Conservation (phyloP, 2,329 filamentous ascomycete genomes). For the Hymenoscyphus infarciens region DNA sequence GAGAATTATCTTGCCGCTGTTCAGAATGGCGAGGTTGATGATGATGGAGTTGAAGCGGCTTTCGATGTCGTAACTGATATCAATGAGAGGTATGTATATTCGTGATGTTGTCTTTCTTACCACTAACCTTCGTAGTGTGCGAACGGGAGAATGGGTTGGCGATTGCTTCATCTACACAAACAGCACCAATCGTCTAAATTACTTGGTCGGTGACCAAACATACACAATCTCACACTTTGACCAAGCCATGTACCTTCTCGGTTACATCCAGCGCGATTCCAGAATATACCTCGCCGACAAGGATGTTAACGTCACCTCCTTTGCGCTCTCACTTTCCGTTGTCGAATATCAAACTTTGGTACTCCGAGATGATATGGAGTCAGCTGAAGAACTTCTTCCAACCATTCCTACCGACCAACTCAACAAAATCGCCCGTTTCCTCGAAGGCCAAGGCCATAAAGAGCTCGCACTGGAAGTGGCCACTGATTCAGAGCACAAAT, state of each 20-base stretch:
- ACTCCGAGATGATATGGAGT: constrained; percentile 87
- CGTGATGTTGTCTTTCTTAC: not conserved
- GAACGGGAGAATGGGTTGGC: constrained; percentile 95
- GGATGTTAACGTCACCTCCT: constrained; percentile 88
- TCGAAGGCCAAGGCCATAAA: constrained; percentile 96
- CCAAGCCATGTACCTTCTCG: constrained; percentile 88
- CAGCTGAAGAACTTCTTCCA: constrained; percentile 77
- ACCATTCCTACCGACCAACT: constrained; percentile 89
- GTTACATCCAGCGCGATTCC: constrained; percentile 94
- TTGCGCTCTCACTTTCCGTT: constrained; percentile 84
- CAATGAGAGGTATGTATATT: constrained; percentile 67
- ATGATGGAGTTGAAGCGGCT: constrained; percentile 85
- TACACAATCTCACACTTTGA: constrained; percentile 98
- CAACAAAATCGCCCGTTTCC: constrained; percentile 96
- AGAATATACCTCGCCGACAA: constrained; percentile 94
- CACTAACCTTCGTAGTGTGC: constrained; percentile 55
- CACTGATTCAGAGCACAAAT: constrained; percentile 93
- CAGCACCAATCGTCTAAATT: constrained; percentile 93
- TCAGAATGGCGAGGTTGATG: constrained; percentile 77
- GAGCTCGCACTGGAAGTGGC: constrained; percentile 92
- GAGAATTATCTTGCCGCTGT: constrained; percentile 83
- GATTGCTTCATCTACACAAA: constrained; percentile 99
- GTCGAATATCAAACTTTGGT: constrained; percentile 97
- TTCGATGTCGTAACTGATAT: constrained; percentile 97
- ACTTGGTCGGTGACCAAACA: constrained; percentile 94